Evolutionary conservation across 2,329 filamentous ascomycete species (phyloP).

Genomic region (Volutella citrinella): DNA sequence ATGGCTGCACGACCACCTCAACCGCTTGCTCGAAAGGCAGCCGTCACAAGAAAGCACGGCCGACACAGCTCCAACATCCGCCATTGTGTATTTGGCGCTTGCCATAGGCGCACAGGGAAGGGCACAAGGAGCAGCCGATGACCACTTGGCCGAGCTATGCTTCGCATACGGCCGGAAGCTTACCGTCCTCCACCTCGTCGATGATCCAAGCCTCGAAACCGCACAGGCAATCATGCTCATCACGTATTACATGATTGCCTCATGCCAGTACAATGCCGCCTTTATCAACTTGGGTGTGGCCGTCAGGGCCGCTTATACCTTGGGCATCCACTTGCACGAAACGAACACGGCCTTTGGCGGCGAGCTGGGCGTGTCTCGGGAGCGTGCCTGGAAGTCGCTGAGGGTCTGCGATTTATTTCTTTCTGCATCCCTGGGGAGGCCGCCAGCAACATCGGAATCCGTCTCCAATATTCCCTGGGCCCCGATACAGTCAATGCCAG

Average conservation of each 20-base stretch:
- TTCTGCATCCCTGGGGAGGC: conserved; percentile 1
- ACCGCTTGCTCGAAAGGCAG: no score
- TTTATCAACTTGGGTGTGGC: conserved; percentile 2
- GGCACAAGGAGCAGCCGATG: conserved; percentile 1
- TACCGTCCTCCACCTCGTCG: conserved; percentile 1
- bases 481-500: not conserved
- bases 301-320: not conserved
- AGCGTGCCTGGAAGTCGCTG: conserved; percentile 4
- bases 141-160: conserved; percentile 1
- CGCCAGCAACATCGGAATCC: conserved; percentile 1
- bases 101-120: conserved; percentile 1
- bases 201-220: conserved; percentile 1
- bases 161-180: conserved; percentile 2
- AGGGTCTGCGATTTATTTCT: conserved; percentile 3
- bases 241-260: conserved; percentile 1
- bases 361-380: conserved; percentile 1
- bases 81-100: conserved; percentile 2
- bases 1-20: conserved; percentile 1
- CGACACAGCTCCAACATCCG: no score
- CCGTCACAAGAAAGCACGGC: no score
- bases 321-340: conserved; percentile 3
- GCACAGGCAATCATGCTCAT: conserved; percentile 1
- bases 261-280: conserved; percentile 4
- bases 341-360: conserved; percentile 2
- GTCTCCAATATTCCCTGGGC: conserved; percentile 4